These are phyloP conservation scores for Malania oleifera DNA, from an alignment of 164 flowering plant genomes.

Conservation along the genomic window DNA sequence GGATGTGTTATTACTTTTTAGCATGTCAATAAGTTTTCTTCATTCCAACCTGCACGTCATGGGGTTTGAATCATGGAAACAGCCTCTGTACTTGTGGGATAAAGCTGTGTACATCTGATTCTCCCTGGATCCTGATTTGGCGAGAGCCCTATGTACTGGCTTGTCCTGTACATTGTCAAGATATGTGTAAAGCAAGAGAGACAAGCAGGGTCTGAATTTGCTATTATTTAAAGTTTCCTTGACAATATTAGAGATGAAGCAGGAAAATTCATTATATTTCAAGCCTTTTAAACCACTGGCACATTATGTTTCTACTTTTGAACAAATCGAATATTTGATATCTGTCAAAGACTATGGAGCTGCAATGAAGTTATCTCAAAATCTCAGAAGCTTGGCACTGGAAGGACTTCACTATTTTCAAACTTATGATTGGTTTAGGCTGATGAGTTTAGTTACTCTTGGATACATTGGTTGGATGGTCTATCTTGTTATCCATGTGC, in stretches of 20 bases:
- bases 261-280: conserved; percentile 63
- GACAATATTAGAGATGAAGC: conserved; percentile 69
- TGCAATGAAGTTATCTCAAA: conserved; percentile 57
- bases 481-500: conserved; percentile 72
- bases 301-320: conserved; percentile 41
- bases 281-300: conserved; percentile 79
- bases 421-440: conserved; percentile 96
- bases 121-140: background rate
- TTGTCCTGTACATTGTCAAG: too few species aligned
- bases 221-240: conserved; percentile 29
- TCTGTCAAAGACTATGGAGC: conserved; percentile 45
- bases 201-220: background rate
- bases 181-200: too few species aligned
- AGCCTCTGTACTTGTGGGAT: too few species aligned
- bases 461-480: conserved; percentile 96
- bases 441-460: conserved; percentile 81
- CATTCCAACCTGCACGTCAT: too few species aligned
- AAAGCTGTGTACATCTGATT: background rate
- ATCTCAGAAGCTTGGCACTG: conserved; percentile 71
- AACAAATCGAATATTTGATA: conserved; percentile 58
- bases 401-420: conserved; percentile 94
- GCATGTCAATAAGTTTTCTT: too few species aligned
- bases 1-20: too few species aligned
- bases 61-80: too few species aligned
- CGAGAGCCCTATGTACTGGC: conserved; percentile 1